Evolutionary conservation across 2,329 filamentous ascomycete genomes (phyloP).

Genomic region (Aureobasidium sp.): DNA sequence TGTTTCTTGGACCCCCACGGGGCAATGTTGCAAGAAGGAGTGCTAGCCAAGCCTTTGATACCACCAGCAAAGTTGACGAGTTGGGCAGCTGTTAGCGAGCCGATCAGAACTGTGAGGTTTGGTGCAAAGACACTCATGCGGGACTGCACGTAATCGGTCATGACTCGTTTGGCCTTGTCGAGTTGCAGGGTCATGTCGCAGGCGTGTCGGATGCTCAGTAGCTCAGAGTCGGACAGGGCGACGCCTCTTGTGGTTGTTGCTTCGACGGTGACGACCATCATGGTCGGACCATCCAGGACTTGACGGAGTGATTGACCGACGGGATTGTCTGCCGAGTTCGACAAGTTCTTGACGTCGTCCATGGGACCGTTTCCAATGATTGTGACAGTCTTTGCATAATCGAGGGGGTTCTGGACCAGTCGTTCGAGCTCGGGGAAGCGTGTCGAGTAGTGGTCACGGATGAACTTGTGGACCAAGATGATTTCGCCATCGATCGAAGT

Average conservation of each 20-base stretch:
- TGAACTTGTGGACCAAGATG: constrained; percentile 88
- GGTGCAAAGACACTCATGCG: constrained; percentile 95
- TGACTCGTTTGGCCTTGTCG: constrained; percentile 74
- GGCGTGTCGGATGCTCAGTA: constrained; percentile 65
- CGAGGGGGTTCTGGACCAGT: constrained; percentile 82
- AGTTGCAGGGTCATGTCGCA: constrained; percentile 86
- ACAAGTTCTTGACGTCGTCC: constrained; percentile 75
- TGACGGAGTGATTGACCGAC: constrained; percentile 68
- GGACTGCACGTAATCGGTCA: constrained; percentile 93
- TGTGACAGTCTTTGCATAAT: constrained; percentile 91
- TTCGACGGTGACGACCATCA: constrained; percentile 96
- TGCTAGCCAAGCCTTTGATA: constrained; percentile 80
- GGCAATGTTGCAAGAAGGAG: constrained; percentile 85
- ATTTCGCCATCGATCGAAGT: constrained; percentile 92
- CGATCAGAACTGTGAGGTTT: constrained; percentile 84
- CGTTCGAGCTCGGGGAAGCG: constrained; percentile 90
- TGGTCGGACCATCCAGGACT: constrained; percentile 77
- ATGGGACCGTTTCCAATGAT: constrained; percentile 90
- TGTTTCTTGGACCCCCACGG: constrained; percentile 87
- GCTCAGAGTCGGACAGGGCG: constrained; percentile 66
- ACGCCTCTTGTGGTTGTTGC: constrained; percentile 82
- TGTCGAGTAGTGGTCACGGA: constrained; percentile 89
- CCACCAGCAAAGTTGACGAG: constrained; percentile 93
- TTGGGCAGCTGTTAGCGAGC: constrained; percentile 87
- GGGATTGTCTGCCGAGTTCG: constrained; percentile 70